Conservation (phyloP, 345 rosid species). For the Pugionium dolabratum region DNA sequence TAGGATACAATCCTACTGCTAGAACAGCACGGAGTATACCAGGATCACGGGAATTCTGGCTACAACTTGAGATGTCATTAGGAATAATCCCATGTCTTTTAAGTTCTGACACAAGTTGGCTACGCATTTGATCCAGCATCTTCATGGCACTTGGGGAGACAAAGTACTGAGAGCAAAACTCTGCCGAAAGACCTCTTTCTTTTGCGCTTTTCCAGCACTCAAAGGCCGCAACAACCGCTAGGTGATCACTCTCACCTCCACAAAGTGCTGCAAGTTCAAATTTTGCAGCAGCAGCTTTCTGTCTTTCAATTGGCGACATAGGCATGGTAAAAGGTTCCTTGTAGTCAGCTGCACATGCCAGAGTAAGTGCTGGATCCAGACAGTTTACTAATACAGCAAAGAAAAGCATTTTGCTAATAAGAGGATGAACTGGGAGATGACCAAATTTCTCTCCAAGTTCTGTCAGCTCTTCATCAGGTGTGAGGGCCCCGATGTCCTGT, state of each 20-base stretch:
- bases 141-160: constrained; percentile 70
- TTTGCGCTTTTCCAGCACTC: constrained; percentile 89
- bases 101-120: constrained; percentile 75
- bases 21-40: constrained; percentile 88
- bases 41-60: constrained; percentile 61
- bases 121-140: constrained; percentile 83
- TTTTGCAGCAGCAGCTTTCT: constrained; percentile 72
- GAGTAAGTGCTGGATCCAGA: constrained; percentile 92
- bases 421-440: constrained; percentile 86
- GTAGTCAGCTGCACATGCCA: constrained; percentile 92
- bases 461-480: constrained; percentile 75
- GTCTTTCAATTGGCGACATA: constrained; percentile 67
- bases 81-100: constrained; percentile 64
- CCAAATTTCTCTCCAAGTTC: constrained; percentile 89
- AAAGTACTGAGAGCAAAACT: constrained; percentile 76
- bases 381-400: constrained; percentile 86
- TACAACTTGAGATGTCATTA: constrained; percentile 56
- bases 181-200: constrained; percentile 54
- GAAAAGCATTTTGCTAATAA: constrained; percentile 90
- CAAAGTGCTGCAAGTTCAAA: constrained; percentile 79
- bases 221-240: constrained; percentile 87
- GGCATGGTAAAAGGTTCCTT: constrained; percentile 88
- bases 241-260: constrained; percentile 87
- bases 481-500: constrained; percentile 83
- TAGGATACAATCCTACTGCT: constrained; percentile 87